Evolutionary conservation across 2,329 filamentous ascomycete species (phyloP), one percentile per base, ranked within the genome.

Genomic region (Colletotrichum liriopes): DNA sequence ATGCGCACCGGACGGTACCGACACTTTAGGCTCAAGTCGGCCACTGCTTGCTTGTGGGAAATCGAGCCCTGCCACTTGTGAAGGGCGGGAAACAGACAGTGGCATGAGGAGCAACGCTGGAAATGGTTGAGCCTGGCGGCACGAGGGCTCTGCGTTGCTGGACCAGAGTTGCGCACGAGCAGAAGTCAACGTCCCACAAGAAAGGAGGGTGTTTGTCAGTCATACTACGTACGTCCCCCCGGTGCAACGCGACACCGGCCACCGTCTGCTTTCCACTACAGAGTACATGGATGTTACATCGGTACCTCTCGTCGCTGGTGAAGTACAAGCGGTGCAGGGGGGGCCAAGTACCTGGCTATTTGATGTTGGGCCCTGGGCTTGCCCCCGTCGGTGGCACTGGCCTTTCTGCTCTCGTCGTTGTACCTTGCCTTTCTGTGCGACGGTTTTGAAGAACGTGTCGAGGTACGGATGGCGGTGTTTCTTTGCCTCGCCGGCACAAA

Each of bases 191-290:
- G 65, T 72, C 65, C 32, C 65, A 72, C 69, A 49, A 68, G 35
- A 37, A 52, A n/a, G 55, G 45, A n/a, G 55, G 37, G 37, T 29
- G 43, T 52, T 72, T 58, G 37, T 49, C 56, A 58, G 52, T 61
- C 9, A 14, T 41, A 26, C 23, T 26, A 29, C 23, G 14, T 45
- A 60, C 56, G 12, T 39, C 35, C n/a, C n/a, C 23, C 37, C 47
- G n/a, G 52, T 72, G 69, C 54, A 69, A 72, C 65, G 51, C 51
- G 41, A 63, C 47, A 61, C 67, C 39, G 47, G n/a, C 58, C 56
- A 35, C 47, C 47, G 2, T 29, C 14, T 37, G 18, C 59, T 26
- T 32, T 20, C 29, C 4, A 32, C 29, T 26, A n/a, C 23, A 26
- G 23, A 32, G 6, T 35, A 26, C 26, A 16, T 32, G 54, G 3